Evolutionary conservation across 768 basidiomycete species (phyloP).

Genomic region (Amanita jacksonii): DNA sequence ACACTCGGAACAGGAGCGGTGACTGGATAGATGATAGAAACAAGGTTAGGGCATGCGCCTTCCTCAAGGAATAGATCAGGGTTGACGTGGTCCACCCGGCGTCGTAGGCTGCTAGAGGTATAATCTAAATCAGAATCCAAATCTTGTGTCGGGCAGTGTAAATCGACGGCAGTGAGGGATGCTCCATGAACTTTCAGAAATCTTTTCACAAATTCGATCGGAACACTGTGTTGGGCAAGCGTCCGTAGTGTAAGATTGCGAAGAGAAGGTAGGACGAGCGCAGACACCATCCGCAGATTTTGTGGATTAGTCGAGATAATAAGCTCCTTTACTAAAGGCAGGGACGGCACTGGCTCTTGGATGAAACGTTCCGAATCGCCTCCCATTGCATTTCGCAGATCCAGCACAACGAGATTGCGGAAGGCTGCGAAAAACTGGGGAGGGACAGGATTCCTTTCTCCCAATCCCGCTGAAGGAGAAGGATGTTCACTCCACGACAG

Average conservation of each 20-base stretch:
- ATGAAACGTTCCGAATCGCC: constrained; percentile 13
- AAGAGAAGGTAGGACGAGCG: constrained; percentile 32
- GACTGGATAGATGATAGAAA: constrained; percentile 32
- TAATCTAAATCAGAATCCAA: constrained; percentile 18
- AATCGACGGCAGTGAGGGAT: constrained; percentile 29
- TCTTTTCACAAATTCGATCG: constrained; percentile 18
- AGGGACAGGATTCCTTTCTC: constrained; percentile 18
- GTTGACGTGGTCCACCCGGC: constrained; percentile 24
- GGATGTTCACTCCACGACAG: constrained; percentile 35
- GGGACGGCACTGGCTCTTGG: constrained; percentile 17
- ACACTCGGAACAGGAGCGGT: constrained; percentile 22
- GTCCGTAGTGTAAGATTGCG: constrained; percentile 32
- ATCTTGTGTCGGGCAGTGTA: constrained; percentile 26
- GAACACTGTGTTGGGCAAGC: constrained; percentile 12
- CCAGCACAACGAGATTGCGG: constrained; percentile 31
- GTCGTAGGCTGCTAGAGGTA: constrained; percentile 15
- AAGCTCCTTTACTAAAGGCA: constrained; percentile 34
- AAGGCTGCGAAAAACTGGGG: constrained; percentile 33
- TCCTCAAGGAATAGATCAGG: constrained; percentile 34
- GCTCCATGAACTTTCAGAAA: constrained; percentile 35
- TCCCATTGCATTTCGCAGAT: constrained; percentile 33
- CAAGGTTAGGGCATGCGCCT: constrained; percentile 34
- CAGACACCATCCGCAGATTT: constrained; percentile 28
- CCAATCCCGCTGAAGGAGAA: constrained; percentile 7
- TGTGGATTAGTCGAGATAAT: constrained; percentile 30